Base-by-base conservation (phyloP, 2,329 filamentous ascomycete genomes). In the Coccinonectria pachysandricola region DNA sequence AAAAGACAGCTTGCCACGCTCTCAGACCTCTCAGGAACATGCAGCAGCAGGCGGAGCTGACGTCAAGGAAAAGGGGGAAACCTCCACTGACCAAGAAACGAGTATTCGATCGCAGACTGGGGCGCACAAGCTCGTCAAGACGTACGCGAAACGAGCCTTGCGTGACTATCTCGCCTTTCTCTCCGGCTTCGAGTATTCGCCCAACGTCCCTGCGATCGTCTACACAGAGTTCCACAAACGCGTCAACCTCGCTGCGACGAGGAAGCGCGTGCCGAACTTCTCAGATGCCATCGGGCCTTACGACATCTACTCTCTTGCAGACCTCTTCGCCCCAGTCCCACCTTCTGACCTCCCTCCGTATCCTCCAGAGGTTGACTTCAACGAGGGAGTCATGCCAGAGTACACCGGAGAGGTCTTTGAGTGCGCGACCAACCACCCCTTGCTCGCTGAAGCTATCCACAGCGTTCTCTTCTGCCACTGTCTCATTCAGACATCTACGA, bases 391-490 rank as follows among this genome's bases (percentile, higher is more conserved):
- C 6, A 46, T 55, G 9, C 34, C 50, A 4, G 50, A 60, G 31
- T 56, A 53, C 14, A 47, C 48, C 8, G 20, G 28, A 13, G 12
- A 9, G 19, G 40, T 42, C n/a, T 50, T 45, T 24, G 54, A 57
- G 30, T 42, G 34, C 27, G 38, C 47, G 15, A 91, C 82, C 1
- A 91, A 84, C 49, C 84, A 92, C 44, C 85, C 84, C 0, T 65
- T 91, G 7, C 64, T 92, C 8, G 75, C 75, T 6, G 84, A 92
- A 39, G 79, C 79, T 1, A 66, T 92, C 1, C 83, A 92, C 51
- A 78, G 75, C 4, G 56, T 91, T 2, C 71, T 92, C 7, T 68
- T 92, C 20, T 80, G 77, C 39, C 84, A 92, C 52, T 71, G 71
- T n/a, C 70, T 92, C 7, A 57, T 83, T 6, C 83, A 88, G 52